Base-by-base conservation (phyloP, 805 yeast genomes). In the Pichia thaimueangensis region DNA sequence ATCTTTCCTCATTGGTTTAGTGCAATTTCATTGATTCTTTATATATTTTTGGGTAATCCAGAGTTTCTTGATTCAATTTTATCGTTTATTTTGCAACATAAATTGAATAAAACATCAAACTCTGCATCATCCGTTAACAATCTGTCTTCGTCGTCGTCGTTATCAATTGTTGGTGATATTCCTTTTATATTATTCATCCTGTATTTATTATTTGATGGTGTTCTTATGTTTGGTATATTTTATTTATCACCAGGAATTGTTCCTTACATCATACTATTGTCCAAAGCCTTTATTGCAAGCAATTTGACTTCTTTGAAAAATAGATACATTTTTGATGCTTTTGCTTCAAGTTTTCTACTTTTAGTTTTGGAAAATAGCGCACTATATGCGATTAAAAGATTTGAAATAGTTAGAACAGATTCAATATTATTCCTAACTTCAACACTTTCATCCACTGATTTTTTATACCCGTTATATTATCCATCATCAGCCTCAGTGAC, bases 281-380 rank as follows among this genome's bases (percentile, higher is more conserved):
- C 67, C 6, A 63, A 62, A 45, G 58, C 66, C 0, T 50, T 59
- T 30, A 50, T 64, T n/a, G 67, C 67, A 1, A 54, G 65, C 12
- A 60, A 50, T 21, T 33, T 64, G 19, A 59, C 65, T 0, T 60
- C 66, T 1, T 49, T 59, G 6, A 54, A 49, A 37, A 49, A 55
- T 35, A 48, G 60, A 37, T 53, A 55, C 27, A 40, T 55, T 5
- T 27, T 53, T 8, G 63, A 63, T 49, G 62, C 68, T 4, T 16
- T 62, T 2, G 23, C 54, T 3, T 50, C 65, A 5, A 37, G 56
- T 21, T 12, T 52, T 4, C 30, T 59, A 3, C 35, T 60, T 4
- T 27, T 59, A 9, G 12, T 45, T 1, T 23, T 52, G 13, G 62
- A 56, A 21, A 37, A 41, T 25, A 31, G 45, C 2, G 39, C 35